phyloP scores from a whole-genome alignment of 306 rosid species.

The Abrus pulchellus region DNA sequence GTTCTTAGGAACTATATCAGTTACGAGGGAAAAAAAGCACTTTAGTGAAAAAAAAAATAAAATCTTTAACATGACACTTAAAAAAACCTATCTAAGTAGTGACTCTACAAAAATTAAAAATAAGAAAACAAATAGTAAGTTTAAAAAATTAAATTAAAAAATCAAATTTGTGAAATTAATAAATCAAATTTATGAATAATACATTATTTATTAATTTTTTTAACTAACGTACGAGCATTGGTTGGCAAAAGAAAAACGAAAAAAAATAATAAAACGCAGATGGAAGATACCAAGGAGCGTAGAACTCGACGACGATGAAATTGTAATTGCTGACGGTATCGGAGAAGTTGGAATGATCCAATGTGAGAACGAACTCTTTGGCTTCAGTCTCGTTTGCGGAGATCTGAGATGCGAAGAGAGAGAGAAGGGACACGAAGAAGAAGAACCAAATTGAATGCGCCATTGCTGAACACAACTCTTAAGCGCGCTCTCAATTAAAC shows the following conservation, averaged over 20 bases:
- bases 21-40: too few relatives aligned
- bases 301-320: conserved; percentile 91
- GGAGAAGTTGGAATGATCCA: conserved; percentile 82
- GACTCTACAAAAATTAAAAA: too few relatives aligned
- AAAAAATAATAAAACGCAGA: neutral
- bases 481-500: neutral
- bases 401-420: conserved; percentile 52
- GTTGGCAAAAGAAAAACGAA: neutral
- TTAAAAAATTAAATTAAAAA: too few relatives aligned
- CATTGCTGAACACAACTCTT: conserved; percentile 48
- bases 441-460: conserved; percentile 54
- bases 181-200: too few relatives aligned
- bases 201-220: too few relatives aligned
- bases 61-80: too few relatives aligned
- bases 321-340: conserved; percentile 73
- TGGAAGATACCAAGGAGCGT: conserved; percentile 77
- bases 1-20: too few relatives aligned
- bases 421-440: conserved; percentile 35
- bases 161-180: too few relatives aligned
- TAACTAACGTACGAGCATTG: too few relatives aligned
- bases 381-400: conserved; percentile 61
- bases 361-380: conserved; percentile 82
- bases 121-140: too few relatives aligned
- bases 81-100: too few relatives aligned
- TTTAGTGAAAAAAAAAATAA: too few relatives aligned